phyloP scores from a whole-genome alignment of 2,329 filamentous ascomycete species.

The Pleochaeta shiraiana region DNA sequence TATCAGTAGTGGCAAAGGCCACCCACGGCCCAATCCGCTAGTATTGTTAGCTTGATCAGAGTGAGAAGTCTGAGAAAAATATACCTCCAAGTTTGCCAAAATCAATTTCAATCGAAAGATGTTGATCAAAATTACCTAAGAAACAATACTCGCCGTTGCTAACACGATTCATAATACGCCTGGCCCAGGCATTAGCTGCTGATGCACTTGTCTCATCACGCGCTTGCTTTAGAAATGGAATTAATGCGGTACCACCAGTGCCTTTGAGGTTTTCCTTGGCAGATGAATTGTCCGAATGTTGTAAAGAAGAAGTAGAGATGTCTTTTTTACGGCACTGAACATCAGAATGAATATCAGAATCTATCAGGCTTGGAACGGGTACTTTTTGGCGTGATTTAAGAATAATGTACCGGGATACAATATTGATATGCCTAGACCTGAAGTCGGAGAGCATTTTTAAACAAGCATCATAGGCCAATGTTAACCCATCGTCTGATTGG shows the following conservation, averaged over 20 bases:
- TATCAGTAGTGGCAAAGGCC: conserved; percentile 22
- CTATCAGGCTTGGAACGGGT: conserved; percentile 33
- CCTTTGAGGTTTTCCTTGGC: conserved; percentile 46
- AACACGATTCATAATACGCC: conserved; percentile 19
- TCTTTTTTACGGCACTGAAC: conserved; percentile 34
- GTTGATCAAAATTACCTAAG: conserved; percentile 28
- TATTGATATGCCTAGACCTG: conserved; percentile 76
- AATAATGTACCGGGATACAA: conserved; percentile 91
- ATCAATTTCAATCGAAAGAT: conserved; percentile 21
- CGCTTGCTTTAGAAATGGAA: conserved; percentile 92
- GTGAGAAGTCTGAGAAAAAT: not conserved
- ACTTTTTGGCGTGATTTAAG: conserved; percentile 60
- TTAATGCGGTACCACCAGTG: conserved; percentile 81
- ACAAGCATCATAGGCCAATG: conserved; percentile 75
- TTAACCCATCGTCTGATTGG: conserved; percentile 39
- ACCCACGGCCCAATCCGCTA: conserved; percentile 60
- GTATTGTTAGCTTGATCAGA: conserved; percentile 35
- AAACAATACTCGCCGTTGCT: conserved; percentile 23
- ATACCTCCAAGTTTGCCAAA: conserved; percentile 50
- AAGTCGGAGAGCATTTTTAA: conserved; percentile 45
- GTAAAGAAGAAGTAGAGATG: conserved; percentile 33
- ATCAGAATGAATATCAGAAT: conserved; percentile 31
- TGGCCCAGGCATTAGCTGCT: conserved; percentile 47
- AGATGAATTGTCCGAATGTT: conserved; percentile 21
- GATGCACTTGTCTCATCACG: conserved; percentile 90